Evolutionary conservation across 331 rosid genomes (phyloP).

Genomic region (Pyrus hybrid): DNA sequence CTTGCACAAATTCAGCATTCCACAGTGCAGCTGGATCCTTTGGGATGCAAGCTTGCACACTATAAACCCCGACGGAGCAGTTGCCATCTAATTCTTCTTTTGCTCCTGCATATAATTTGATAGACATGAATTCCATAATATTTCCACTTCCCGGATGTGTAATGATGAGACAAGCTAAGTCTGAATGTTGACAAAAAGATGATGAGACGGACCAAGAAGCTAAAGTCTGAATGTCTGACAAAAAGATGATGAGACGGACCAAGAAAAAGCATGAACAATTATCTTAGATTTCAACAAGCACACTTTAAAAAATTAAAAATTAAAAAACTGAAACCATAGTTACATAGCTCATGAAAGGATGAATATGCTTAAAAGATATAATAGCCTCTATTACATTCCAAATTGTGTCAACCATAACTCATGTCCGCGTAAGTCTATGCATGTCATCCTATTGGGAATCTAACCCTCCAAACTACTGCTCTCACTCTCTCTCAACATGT

Average conservation of each 20-base stretch:
- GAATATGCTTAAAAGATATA: not conserved
- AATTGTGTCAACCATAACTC: not conserved
- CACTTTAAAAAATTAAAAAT: not conserved
- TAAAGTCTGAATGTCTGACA: not conserved
- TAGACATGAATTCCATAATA: conserved; percentile 3
- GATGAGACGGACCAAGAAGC: not conserved
- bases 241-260: not conserved
- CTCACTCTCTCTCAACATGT: not conserved
- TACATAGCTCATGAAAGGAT: not conserved
- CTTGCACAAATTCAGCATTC: conserved; percentile 91
- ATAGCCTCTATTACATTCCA: not conserved
- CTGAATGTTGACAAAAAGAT: not conserved
- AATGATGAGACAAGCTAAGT: not conserved
- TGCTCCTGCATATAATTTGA: conserved; percentile 59
- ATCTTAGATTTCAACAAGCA: not conserved
- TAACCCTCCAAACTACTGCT: not conserved
- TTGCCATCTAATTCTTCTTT: conserved; percentile 70
- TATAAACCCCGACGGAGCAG: conserved; percentile 83
- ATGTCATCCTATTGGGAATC: not conserved
- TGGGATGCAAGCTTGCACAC: conserved; percentile 90
- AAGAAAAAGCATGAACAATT: not conserved
- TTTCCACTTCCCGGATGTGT: conserved; percentile 6
- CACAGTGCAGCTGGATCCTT: conserved; percentile 89
- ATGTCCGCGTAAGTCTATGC: not conserved
- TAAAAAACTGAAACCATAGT: not conserved